Evolutionary conservation across 2,329 filamentous ascomycete genomes (phyloP), one percentile per base, ranked within the genome.

Genomic region (Allantophomopsis lycopodina): DNA sequence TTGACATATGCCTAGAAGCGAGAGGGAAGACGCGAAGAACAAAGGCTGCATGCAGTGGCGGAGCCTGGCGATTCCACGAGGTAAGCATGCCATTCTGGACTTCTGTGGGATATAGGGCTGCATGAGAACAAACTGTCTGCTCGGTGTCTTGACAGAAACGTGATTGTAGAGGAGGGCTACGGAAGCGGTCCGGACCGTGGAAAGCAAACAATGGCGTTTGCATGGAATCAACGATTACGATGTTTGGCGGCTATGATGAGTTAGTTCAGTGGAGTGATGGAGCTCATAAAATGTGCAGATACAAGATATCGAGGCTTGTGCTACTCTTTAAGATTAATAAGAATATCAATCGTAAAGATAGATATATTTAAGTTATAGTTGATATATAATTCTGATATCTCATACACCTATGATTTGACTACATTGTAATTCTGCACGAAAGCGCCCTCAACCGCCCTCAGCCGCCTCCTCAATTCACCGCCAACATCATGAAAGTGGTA

Each of bases 91-190:
- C 16, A 12, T 20, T 35, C 21, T 39, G 41, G 32, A 32, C 34
- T 37, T 17, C 35, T 28, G 11, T 6, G 5, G n/a, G 23, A 15
- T 32, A 41, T 48, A 48, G 41, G 47, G 46, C 46, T 49, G 41
- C 41, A 44, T 44, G 35, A n/a, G 41, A 45, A 48, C 31, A 42
- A 40, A 32, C 32, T 42, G 31, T 28, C 23, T 39, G 33, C 37
- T 13, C 36, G 23, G 37, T 38, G 32, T 37, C 43, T 34, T 32
- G 28, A 15, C 7, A 34, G 7, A 15, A 34, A 34, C 14, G 32
- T 15, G 32, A 34, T 34, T 18, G 23, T 28, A 28, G 23, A 28
- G 23, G 8, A 12, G 3, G 3, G 23, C 11, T 28, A 8, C 23
- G 23, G 23, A 7, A 34, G 16, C 12, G 32, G 5, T 7, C 32